Conservation (phyloP, 495 filamentous ascomycete genomes). For the Penicillium parvum region DNA sequence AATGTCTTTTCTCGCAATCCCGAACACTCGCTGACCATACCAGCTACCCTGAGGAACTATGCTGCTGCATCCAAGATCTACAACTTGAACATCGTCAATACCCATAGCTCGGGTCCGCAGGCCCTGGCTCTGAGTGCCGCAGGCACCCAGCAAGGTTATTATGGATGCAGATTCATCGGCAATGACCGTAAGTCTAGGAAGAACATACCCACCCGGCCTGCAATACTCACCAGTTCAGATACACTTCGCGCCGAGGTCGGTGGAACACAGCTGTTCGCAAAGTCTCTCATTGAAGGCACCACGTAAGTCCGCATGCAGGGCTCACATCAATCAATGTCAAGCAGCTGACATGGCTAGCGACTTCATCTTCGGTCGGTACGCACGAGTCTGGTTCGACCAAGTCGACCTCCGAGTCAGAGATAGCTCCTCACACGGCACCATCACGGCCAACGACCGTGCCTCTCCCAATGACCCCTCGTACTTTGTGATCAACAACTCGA, state of each 20-base stretch:
- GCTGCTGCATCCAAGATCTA: constrained; percentile 51
- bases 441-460: constrained; percentile 48
- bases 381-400: constrained; percentile 57
- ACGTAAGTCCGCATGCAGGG: too few species aligned
- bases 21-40: constrained; percentile 29
- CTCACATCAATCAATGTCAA: too few species aligned
- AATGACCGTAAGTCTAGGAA: constrained; percentile 45
- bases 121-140: constrained; percentile 57
- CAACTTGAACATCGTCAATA: constrained; percentile 60
- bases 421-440: constrained; percentile 42
- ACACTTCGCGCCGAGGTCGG: constrained; percentile 58
- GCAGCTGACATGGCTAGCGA: too few species aligned
- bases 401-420: constrained; percentile 49
- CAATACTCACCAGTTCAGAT: constrained; percentile 29
- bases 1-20: not conserved
- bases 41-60: constrained; percentile 52
- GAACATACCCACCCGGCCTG: not conserved
- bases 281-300: constrained; percentile 53
- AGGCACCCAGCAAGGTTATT: constrained; percentile 51
- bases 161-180: constrained; percentile 52
- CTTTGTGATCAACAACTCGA: constrained; percentile 56
- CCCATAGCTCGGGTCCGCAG: constrained; percentile 48
- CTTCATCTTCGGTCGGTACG: constrained; percentile 63
- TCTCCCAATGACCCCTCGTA: constrained; percentile 43
- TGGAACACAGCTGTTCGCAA: constrained; percentile 52